Conservation (phyloP, 345 rosid genomes). For the Salix viminalis region DNA sequence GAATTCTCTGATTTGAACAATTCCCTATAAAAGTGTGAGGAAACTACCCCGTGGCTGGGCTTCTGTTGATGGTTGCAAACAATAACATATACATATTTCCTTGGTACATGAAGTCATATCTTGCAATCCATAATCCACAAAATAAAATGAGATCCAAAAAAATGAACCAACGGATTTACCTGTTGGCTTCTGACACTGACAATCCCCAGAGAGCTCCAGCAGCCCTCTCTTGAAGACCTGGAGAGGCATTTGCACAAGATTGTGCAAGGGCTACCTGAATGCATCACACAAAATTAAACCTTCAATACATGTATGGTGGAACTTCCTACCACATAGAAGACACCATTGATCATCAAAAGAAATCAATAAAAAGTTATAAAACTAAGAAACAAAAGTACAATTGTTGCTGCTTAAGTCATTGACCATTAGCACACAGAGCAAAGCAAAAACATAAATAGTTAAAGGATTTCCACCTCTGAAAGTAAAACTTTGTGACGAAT, state of each 20-base stretch:
- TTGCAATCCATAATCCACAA: not conserved
- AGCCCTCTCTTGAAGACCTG: constrained; percentile 41
- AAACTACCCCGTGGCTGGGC: not conserved
- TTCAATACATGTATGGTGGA: constrained; percentile 5
- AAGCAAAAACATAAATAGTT: not conserved
- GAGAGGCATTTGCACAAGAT: constrained; percentile 31
- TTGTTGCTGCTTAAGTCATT: not conserved
- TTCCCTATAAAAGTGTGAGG: not conserved
- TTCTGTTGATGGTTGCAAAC: not conserved
- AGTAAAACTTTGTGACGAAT: not conserved
- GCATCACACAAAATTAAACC: constrained; percentile 12
- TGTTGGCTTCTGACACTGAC: constrained; percentile 37
- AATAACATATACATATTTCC: not conserved
- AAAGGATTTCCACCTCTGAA: not conserved
- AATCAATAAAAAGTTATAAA: not conserved
- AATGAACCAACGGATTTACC: constrained; percentile 3
- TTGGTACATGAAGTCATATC: not conserved
- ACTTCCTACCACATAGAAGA: constrained; percentile 5
- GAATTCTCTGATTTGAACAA: constrained; percentile 4
- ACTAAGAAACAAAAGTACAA: not conserved
- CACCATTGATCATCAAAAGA: not conserved
- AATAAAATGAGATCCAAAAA: not conserved
- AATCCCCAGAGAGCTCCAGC: constrained; percentile 42
- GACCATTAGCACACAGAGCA: not conserved
- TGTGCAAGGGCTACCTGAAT: constrained; percentile 34